phyloP scores from a whole-genome alignment of 2,329 filamentous ascomycete genomes.

The Exophiala spinifera region DNA sequence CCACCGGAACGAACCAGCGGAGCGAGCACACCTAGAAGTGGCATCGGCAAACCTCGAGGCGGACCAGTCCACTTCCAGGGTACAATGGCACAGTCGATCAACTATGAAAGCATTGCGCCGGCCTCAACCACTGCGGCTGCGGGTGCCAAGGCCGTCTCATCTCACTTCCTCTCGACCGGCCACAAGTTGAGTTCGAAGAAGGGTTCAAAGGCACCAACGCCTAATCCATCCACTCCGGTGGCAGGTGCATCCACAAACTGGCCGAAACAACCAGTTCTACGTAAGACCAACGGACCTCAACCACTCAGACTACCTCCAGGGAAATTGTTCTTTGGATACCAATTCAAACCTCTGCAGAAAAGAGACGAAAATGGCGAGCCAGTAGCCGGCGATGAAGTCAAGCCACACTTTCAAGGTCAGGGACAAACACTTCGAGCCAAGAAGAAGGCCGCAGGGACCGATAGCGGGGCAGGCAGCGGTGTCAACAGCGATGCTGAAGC shows the following conservation, averaged over 20 bases:
- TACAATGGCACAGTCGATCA: constrained; percentile 97
- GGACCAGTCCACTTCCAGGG: constrained; percentile 79
- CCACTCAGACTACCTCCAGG: constrained; percentile 80
- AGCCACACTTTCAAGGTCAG: constrained; percentile 76
- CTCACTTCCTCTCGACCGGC: constrained; percentile 76
- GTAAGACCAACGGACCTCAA: constrained; percentile 72
- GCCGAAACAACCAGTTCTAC: constrained; percentile 41
- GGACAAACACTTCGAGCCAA: constrained; percentile 78
- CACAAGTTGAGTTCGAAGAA: constrained; percentile 83
- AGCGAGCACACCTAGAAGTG: constrained; percentile 78
- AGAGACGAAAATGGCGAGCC: constrained; percentile 68
- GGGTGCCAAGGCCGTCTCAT: constrained; percentile 62
- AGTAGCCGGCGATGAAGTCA: constrained; percentile 58
- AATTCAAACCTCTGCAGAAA: constrained; percentile 82
- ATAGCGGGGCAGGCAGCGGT: constrained; percentile 35
- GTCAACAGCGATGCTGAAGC: constrained; percentile 36
- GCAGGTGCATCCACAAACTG: constrained; percentile 52
- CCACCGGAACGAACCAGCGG: constrained; percentile 77
- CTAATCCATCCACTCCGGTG: constrained; percentile 70
- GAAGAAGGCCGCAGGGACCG: constrained; percentile 55
- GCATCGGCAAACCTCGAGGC: constrained; percentile 55
- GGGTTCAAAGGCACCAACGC: constrained; percentile 68
- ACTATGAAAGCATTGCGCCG: constrained; percentile 87
- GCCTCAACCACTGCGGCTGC: constrained; percentile 63
- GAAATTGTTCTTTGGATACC: constrained; percentile 95